Conservation (phyloP, 441 rosid genomes). For the Viola pubescens region DNA sequence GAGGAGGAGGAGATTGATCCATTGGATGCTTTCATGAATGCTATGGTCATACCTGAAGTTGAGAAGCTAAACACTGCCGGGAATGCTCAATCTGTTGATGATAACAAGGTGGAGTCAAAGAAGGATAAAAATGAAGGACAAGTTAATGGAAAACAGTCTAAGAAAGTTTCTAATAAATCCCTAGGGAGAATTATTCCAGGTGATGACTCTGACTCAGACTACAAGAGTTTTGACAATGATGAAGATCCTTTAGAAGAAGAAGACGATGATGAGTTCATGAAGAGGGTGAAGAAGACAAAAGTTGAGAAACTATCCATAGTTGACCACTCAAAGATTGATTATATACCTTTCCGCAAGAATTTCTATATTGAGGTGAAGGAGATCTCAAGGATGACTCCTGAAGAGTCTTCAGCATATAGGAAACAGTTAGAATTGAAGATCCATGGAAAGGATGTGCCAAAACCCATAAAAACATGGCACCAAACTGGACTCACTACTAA, state of each 20-base stretch:
- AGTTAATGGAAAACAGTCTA: slow-evolving; percentile 30
- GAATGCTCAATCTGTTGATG: slow-evolving; percentile 24
- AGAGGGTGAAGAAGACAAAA: slow-evolving; percentile 97
- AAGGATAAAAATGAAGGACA: slow-evolving; percentile 31
- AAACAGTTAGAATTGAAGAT: slow-evolving; percentile 67
- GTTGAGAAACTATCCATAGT: slow-evolving; percentile 78
- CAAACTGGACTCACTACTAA: slow-evolving; percentile 83
- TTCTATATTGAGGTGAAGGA: slow-evolving; percentile 88
- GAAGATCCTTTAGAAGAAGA: slow-evolving; percentile 67
- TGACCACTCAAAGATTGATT: slow-evolving; percentile 83
- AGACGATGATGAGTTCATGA: slow-evolving; percentile 91
- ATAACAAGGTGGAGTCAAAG: slow-evolving; percentile 21
- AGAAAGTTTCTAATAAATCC: slow-evolving; percentile 43
- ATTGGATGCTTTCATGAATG: slow-evolving; percentile 74
- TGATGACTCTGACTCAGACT: slow-evolving; percentile 81
- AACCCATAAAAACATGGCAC: slow-evolving; percentile 84
- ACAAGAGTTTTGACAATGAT: slow-evolving; percentile 49
- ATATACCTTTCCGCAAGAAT: slow-evolving; percentile 56
- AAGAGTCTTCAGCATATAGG: slow-evolving; percentile 68
- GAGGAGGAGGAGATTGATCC: slow-evolving; percentile 83
- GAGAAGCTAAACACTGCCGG: slow-evolving; percentile 50
- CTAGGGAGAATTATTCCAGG: slow-evolving; percentile 89
- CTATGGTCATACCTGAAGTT: slow-evolving; percentile 80
- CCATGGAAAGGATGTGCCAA: slow-evolving; percentile 83
- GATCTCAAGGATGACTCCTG: slow-evolving; percentile 62